These are phyloP conservation scores for Populus nigra DNA, from an alignment of 345 rosid genomes.

Conservation along the genomic window DNA sequence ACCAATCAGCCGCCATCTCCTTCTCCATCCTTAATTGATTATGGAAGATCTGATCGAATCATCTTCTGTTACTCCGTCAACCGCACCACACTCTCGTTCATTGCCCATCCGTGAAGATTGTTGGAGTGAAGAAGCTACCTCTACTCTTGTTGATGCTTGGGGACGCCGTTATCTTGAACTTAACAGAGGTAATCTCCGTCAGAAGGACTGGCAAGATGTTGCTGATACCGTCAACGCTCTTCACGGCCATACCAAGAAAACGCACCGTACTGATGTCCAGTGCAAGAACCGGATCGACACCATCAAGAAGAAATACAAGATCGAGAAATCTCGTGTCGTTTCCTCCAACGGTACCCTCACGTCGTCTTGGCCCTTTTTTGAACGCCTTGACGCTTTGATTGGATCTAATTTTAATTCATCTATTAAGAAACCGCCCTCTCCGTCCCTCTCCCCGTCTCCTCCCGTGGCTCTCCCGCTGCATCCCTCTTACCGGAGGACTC, in stretches of 20 bases:
- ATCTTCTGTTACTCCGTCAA: slow-evolving; percentile 13
- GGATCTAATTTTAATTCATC: slow-evolving; percentile 47
- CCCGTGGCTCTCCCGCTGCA: slow-evolving; percentile 49
- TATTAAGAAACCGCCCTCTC: slow-evolving; percentile 30
- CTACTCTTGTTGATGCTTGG: slow-evolving; percentile 93
- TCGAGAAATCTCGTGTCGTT: slow-evolving; percentile 75
- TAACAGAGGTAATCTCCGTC: slow-evolving; percentile 91
- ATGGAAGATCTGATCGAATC: slow-evolving; percentile 29
- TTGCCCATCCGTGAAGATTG: slow-evolving; percentile 88
- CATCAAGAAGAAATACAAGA: slow-evolving; percentile 90
- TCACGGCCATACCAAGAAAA: slow-evolving; percentile 79
- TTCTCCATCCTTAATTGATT: background rate
- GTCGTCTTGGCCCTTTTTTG: slow-evolving; percentile 84
- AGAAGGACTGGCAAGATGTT: slow-evolving; percentile 98
- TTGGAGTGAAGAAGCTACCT: slow-evolving; percentile 98
- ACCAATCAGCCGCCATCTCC: background rate
- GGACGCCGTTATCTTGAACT: slow-evolving; percentile 85
- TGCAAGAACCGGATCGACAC: slow-evolving; percentile 99
- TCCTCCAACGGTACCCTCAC: slow-evolving; percentile 50
- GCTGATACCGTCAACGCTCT: slow-evolving; percentile 88
- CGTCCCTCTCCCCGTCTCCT: slow-evolving; percentile 47
- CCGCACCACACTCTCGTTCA: slow-evolving; percentile 27
- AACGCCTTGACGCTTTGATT: slow-evolving; percentile 70
- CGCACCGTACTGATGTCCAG: slow-evolving; percentile 94
- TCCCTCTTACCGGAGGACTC: slow-evolving; percentile 23